Conservation (phyloP, 2,329 filamentous ascomycete species). For the Mollisia scopiformis region DNA sequence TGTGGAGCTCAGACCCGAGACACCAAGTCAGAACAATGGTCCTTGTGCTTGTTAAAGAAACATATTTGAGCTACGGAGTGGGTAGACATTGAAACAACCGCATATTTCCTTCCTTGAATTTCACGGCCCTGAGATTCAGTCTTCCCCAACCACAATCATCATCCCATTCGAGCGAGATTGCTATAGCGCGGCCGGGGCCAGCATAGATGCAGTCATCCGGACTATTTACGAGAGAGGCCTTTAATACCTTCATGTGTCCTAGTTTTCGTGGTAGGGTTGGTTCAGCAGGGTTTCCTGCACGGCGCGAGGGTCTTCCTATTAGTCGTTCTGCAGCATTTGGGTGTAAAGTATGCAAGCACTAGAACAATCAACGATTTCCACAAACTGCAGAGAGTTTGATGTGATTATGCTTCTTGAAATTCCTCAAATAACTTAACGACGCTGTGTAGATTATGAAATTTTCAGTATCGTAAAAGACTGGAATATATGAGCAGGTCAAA, state of each 20-base stretch:
- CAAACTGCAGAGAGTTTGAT: neutral
- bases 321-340: constrained; percentile 38
- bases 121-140: constrained; percentile 4
- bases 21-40: constrained; percentile 59
- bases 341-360: constrained; percentile 42
- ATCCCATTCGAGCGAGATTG: constrained; percentile 27
- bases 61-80: constrained; percentile 4
- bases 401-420: neutral
- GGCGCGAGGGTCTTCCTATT: constrained; percentile 36
- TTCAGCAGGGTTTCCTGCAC: constrained; percentile 32
- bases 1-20: constrained; percentile 62
- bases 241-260: constrained; percentile 39
- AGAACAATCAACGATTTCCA: constrained; percentile 29
- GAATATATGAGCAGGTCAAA: no score
- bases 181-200: constrained; percentile 18
- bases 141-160: constrained; percentile 17
- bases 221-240: constrained; percentile 31
- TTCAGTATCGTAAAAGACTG: no score
- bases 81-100: constrained; percentile 18
- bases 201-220: constrained; percentile 25
- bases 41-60: constrained; percentile 64
- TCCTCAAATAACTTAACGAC: neutral
- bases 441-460: neutral
- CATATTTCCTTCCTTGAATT: constrained; percentile 18
- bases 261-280: constrained; percentile 31